A percentile compares a stretch with the other conserved stretches of the same genome.
These are phyloP conservation scores for Aspergillus glaucus DNA, from an alignment of 2,329 filamentous ascomycete genomes.

Conservation along the genomic window DNA sequence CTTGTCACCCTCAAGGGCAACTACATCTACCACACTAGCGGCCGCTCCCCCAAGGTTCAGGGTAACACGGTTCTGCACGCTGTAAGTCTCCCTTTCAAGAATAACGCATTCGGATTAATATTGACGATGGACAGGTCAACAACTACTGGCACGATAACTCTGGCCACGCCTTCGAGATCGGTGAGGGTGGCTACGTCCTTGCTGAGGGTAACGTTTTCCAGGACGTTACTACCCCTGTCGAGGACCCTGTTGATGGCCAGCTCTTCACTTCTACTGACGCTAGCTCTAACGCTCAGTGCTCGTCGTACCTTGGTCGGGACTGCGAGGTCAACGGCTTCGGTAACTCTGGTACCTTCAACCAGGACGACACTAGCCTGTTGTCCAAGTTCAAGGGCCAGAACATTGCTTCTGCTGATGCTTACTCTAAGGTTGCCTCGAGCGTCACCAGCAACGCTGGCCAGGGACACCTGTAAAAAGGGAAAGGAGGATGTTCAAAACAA, in stretches of 20 bases:
- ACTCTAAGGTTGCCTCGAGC: slow-evolving; percentile 29
- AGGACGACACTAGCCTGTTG: slow-evolving; percentile 46
- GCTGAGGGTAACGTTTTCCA: slow-evolving; percentile 56
- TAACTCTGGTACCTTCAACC: slow-evolving; percentile 26
- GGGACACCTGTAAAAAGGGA: slow-evolving; percentile 34
- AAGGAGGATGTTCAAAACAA: neutral
- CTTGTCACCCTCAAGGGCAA: slow-evolving; percentile 55
- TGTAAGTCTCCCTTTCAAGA: slow-evolving; percentile 8
- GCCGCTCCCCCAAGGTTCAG: slow-evolving; percentile 52
- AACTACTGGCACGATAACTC: slow-evolving; percentile 54
- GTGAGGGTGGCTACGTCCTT: slow-evolving; percentile 41
- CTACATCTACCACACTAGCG: slow-evolving; percentile 55
- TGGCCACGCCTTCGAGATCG: slow-evolving; percentile 54
- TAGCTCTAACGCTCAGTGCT: slow-evolving; percentile 38
- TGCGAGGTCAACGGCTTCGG: slow-evolving; percentile 49
- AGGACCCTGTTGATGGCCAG: slow-evolving; percentile 32
- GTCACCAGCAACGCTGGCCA: slow-evolving; percentile 42
- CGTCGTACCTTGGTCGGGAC: slow-evolving; percentile 41
- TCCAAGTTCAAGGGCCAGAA: slow-evolving; percentile 49
- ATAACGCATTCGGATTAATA: no score
- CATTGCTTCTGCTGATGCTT: slow-evolving; percentile 41
- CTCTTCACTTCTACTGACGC: slow-evolving; percentile 33
- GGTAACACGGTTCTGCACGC: slow-evolving; percentile 54
- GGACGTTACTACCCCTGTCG: slow-evolving; percentile 43
- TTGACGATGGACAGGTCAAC: slow-evolving; percentile 39